Conservation (phyloP, 1,284 basidiomycete species). For the Ustilago cynodontis region DNA sequence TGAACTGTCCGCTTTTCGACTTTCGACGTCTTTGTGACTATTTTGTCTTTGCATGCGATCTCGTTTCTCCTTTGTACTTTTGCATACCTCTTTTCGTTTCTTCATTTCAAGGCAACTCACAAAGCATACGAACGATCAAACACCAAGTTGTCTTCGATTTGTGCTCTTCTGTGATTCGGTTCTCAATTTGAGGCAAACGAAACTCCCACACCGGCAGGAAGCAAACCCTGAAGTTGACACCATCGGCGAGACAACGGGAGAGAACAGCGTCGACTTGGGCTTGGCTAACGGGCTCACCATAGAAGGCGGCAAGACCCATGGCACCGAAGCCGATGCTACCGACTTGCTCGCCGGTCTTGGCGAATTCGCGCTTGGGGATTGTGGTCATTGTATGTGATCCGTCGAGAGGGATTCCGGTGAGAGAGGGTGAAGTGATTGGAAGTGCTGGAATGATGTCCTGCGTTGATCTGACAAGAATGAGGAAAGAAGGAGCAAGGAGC, state of each 20-base stretch:
- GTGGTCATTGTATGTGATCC: constrained; percentile 20
- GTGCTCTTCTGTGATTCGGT: background rate
- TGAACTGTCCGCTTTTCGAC: constrained; percentile 14
- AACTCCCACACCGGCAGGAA: too few relatives aligned
- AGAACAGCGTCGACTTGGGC: constrained; percentile 36
- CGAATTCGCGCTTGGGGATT: constrained; percentile 54
- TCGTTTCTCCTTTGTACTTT: constrained; percentile 8
- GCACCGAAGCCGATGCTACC: constrained; percentile 51
- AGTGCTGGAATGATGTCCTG: background rate
- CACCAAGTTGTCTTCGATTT: background rate
- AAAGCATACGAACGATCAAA: background rate
- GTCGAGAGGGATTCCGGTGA: background rate
- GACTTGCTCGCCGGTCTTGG: constrained; percentile 36
- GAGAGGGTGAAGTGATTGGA: background rate
- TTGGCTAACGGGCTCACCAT: constrained; percentile 40
- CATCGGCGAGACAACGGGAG: constrained; percentile 34
- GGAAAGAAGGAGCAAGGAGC: too few relatives aligned
- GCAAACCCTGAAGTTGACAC: constrained; percentile 42
- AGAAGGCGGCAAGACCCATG: constrained; percentile 57
- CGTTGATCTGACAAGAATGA: too few relatives aligned
- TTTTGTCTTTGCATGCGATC: constrained; percentile 7
- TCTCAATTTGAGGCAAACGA: background rate
- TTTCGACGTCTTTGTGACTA: background rate
- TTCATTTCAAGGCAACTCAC: background rate
- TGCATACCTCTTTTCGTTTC: constrained; percentile 2